Conservation (phyloP, 441 rosid genomes). For the Bruguiera hainesii region DNA sequence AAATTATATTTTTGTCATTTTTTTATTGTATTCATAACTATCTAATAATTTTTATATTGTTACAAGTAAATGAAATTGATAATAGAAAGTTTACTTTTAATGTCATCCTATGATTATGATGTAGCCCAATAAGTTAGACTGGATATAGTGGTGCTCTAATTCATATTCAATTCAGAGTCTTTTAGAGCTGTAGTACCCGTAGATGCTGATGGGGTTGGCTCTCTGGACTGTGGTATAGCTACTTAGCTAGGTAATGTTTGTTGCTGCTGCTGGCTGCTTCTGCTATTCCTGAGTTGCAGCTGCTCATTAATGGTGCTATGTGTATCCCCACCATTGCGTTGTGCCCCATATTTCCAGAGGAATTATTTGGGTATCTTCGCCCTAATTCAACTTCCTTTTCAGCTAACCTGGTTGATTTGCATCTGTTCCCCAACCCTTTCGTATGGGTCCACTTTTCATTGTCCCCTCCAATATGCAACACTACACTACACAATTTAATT, state of each 20-base stretch:
- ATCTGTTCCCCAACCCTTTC: conserved; percentile 29
- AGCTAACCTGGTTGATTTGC: conserved; percentile 30
- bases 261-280: neutral
- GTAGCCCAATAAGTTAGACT: too few species aligned
- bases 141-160: too few species aligned
- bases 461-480: neutral
- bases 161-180: too few species aligned
- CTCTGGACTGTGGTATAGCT: neutral
- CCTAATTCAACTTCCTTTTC: conserved; percentile 24
- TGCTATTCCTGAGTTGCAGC: neutral
- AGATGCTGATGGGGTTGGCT: neutral
- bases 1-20: too few species aligned
- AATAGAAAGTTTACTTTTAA: too few species aligned
- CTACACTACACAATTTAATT: neutral
- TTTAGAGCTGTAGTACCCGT: neutral
- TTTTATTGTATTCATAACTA: too few species aligned
- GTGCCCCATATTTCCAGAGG: conserved; percentile 17
- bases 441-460: conserved; percentile 23
- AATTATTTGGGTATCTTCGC: conserved; percentile 35
- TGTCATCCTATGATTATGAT: too few species aligned
- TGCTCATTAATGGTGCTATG: neutral
- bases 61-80: too few species aligned
- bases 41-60: too few species aligned
- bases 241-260: neutral
- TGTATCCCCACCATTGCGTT: neutral